These are phyloP conservation scores for Lactifluus subvellereus DNA, from an alignment of 768 basidiomycete genomes.

Conservation along the genomic window DNA sequence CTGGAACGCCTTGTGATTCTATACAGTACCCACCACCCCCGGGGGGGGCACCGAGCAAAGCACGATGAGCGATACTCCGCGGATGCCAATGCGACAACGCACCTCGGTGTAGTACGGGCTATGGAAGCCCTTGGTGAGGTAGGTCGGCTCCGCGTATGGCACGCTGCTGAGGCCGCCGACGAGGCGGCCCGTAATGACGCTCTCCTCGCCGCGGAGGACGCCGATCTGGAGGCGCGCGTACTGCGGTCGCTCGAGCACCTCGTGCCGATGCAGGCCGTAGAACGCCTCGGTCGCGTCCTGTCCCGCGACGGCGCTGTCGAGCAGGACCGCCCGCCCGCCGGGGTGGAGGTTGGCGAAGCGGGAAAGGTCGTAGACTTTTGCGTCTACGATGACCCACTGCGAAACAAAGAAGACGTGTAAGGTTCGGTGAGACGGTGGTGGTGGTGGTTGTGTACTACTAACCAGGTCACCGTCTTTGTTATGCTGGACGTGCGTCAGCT, in stretches of 20 bases:
- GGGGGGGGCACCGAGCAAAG: conserved; percentile 24
- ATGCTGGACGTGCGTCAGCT: conserved; percentile 47
- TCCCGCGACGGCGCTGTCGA: conserved; percentile 44
- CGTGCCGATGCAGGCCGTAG: conserved; percentile 79
- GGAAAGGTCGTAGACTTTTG: conserved; percentile 76
- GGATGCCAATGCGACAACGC: conserved; percentile 23
- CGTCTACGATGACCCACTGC: conserved; percentile 78
- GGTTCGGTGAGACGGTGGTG: no score
- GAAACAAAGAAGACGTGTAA: not conserved
- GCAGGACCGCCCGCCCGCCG: conserved; percentile 72
- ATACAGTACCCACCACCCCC: conserved; percentile 39
- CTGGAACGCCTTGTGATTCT: conserved; percentile 63
- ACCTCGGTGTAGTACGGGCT: conserved; percentile 77
- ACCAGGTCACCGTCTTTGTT: conserved; percentile 82
- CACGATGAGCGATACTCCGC: no score
- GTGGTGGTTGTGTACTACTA: conserved; percentile 30
- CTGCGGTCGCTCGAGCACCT: conserved; percentile 70
- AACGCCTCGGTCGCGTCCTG: conserved; percentile 82
- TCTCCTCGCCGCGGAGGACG: conserved; percentile 53
- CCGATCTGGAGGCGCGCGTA: conserved; percentile 70
- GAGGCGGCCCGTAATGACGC: conserved; percentile 43
- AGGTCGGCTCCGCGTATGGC: conserved; percentile 83
- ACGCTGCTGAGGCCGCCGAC: conserved; percentile 61
- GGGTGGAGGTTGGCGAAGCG: conserved; percentile 83
- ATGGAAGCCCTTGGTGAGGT: conserved; percentile 61